Base-by-base conservation (phyloP, 2,329 filamentous ascomycete genomes). In the Colletotrichum ledebouriae region DNA sequence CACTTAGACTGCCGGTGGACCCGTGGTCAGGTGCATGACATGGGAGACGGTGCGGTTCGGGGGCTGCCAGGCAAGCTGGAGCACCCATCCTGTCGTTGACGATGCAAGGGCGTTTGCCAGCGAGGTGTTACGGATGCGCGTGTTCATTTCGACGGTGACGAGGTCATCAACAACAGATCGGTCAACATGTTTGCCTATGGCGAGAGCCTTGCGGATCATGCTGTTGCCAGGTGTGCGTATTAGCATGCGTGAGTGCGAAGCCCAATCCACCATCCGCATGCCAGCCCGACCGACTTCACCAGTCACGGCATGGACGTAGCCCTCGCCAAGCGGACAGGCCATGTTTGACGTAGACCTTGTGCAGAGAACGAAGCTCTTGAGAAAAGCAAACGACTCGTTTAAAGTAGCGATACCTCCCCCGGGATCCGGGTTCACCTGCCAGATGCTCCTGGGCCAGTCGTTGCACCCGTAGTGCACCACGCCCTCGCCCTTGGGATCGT, bases 391-490 rank as follows among this genome's bases (percentile, higher is more conserved):
- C 20, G 57, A 69, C 20, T 59, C 68, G 12, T 62, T 56, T 10
- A 71, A 53, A 10, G 70, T 61, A 13, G 69, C 50, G 68, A 72
- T 67, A 25, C 69, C 61, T 20, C 46, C 47, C 53, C 64, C 59
- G 12, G 70, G 64, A 20, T 72, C 63, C 17, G 59, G 50, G 6
- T 57, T 47, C 5, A 71, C 59, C 15, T 61, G 37, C 64, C 63
- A 69, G 13, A 63, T 62, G 59, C 63, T 69, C 52, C 62, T 37
- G 22, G 64, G 63, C 65, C 59, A 67, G 47, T 71, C 64, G 13
- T 59, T 60, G 20, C 59, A 66, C 25, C 71, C 69, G 50, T 70
- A 70, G 58, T 73, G 71, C 7, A 34, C 47, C 11, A 68, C 57
- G 17, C 71, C 71, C 22, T 61, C 29, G 12, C 58, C 59, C 25